phyloP scores from a whole-genome alignment of 2,329 filamentous ascomycete species.

The Blastomyces parvus region DNA sequence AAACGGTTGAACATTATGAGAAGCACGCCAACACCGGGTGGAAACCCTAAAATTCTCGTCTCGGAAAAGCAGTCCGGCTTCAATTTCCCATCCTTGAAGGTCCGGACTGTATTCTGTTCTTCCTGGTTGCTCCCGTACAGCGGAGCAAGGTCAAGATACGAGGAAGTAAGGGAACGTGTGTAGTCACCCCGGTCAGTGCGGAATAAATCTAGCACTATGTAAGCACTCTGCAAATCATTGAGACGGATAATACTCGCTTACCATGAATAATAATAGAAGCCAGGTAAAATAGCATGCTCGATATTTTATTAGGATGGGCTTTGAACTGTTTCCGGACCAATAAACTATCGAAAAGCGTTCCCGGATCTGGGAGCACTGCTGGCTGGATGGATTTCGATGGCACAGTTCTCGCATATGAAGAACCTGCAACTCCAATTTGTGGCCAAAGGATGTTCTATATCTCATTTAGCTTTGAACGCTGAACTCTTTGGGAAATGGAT shows the following conservation, averaged over 20 bases:
- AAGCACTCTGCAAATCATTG: background rate
- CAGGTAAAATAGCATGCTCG: slow-evolving; percentile 41
- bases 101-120: slow-evolving; percentile 29
- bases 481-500: background rate
- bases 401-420: slow-evolving; percentile 22
- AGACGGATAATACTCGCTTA: slow-evolving; percentile 11
- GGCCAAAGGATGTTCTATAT: slow-evolving; percentile 19
- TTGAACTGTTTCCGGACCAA: slow-evolving; percentile 18
- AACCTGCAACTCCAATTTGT: slow-evolving; percentile 21
- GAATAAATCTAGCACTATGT: slow-evolving; percentile 38
- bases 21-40: slow-evolving; percentile 27
- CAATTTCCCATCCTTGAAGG: slow-evolving; percentile 30
- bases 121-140: slow-evolving; percentile 34
- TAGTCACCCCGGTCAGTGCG: slow-evolving; percentile 28
- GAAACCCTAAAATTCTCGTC: slow-evolving; percentile 24
- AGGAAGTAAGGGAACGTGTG: slow-evolving; percentile 34
- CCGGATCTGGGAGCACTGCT: slow-evolving; percentile 19
- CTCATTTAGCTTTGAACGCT: background rate
- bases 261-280: slow-evolving; percentile 46
- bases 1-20: slow-evolving; percentile 33
- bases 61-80: slow-evolving; percentile 34
- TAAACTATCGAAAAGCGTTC: slow-evolving; percentile 20
- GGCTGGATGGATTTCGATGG: slow-evolving; percentile 16
- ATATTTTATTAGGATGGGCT: slow-evolving; percentile 37
- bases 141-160: slow-evolving; percentile 41